Base-by-base conservation (phyloP, 2,329 filamentous ascomycete species). In the Neonectria sp. region DNA sequence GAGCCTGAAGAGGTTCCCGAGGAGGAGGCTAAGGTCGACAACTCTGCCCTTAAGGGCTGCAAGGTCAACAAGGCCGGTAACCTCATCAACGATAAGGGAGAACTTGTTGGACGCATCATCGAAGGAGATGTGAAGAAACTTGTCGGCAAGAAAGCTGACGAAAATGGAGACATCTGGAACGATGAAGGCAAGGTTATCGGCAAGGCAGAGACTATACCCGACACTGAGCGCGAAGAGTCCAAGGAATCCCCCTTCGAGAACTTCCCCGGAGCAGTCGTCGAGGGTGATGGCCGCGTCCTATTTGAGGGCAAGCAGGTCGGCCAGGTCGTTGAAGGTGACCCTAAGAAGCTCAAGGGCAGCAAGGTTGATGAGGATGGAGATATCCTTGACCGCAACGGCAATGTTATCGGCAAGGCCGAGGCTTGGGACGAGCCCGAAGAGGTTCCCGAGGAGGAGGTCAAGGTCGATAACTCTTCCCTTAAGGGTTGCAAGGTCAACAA, bases 141-240 rank as follows among this genome's bases (percentile, higher is more conserved):
- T 6, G 79, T 90, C 35, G 91, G 91, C 72, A 89, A 88, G 74
- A 88, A 88, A 75, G 83, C 89, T 37, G 91, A 93, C 68, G 89
- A 88, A 60, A 81, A 92, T 40, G 92, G 92, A 51, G 85, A 91
- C 70, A 91, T 94, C 81, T 93, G 90, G 89, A 90, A 90, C 75
- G 91, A 93, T 68, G 84, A 84, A 6, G 92, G 92, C 67, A 88
- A 93, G 77, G 84, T 92, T 43, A 87, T 93, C 57, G 92, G 92
- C 33, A 87, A 88, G 60, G 89, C 86, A 49, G 91, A 93, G 79
- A 86, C 91, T 13, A 67, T 80, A 1, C 87, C 91, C 3, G 82
- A 86, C 4, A 79, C 78, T 17, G 88, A 90, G 71, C 83, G 85
- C 4, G 86, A 87, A 43, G 84, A 86, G 1, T 72, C 77, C 25